Conservation (phyloP, 2,329 filamentous ascomycete species). For the Pseudocercospora fuligena region DNA sequence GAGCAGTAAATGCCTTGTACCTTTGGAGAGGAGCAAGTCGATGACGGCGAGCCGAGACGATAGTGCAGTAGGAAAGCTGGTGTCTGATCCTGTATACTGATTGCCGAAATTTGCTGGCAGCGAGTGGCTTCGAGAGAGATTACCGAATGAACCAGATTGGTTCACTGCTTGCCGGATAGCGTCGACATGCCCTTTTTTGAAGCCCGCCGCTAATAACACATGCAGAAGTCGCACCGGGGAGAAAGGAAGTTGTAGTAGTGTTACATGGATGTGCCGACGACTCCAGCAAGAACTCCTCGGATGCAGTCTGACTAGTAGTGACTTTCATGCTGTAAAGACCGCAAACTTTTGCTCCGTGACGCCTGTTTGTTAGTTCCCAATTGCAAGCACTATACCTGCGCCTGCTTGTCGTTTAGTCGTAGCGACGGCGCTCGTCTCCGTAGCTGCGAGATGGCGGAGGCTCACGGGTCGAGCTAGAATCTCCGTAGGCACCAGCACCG, state of each 20-base stretch:
- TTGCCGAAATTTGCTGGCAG: conserved; percentile 31
- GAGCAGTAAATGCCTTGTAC: conserved; percentile 12
- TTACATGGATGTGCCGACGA: conserved; percentile 33
- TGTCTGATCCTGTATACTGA: conserved; percentile 38
- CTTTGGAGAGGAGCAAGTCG: conserved; percentile 24
- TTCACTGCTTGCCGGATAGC: conserved; percentile 28
- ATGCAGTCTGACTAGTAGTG: conserved; percentile 32
- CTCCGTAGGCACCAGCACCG: conserved; percentile 31
- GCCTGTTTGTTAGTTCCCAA: conserved; percentile 35
- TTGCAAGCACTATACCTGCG: conserved; percentile 27
- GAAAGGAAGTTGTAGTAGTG: conserved; percentile 39
- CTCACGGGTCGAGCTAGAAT: conserved; percentile 33
- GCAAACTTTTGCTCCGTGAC: conserved; percentile 25
- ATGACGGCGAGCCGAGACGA: conserved; percentile 29
- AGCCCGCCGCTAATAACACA: conserved; percentile 40
- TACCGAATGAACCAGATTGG: conserved; percentile 28
- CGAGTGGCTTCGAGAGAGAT: conserved; percentile 22
- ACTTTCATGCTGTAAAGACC: conserved; percentile 25
- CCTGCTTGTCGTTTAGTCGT: conserved; percentile 36
- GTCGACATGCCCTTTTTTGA: conserved; percentile 28
- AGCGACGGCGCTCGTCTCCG: conserved; percentile 39
- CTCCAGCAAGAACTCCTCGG: conserved; percentile 34
- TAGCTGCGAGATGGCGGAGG: conserved; percentile 40
- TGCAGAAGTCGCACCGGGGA: conserved; percentile 41
- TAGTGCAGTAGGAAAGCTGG: conserved; percentile 30